phyloP scores from a whole-genome alignment of 2,329 filamentous ascomycete species.

The Colletotrichum limetticola region DNA sequence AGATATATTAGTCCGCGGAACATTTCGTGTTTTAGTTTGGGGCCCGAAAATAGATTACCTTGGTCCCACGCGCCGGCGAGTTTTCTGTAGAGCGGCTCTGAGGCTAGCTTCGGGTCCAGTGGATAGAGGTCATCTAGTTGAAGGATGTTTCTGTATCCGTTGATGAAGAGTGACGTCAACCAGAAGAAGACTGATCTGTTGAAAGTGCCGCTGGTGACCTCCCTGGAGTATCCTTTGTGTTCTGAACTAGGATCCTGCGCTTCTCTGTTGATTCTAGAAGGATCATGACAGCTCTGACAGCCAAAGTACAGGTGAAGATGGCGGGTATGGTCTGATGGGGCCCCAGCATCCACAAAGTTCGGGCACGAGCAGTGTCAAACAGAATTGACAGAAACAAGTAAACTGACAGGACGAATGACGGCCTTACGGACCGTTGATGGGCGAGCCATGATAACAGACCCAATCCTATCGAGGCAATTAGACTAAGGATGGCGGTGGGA shows the following conservation, averaged over 20 bases:
- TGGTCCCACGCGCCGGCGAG: conserved; percentile 37
- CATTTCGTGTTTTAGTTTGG: background rate
- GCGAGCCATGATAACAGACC: conserved; percentile 28
- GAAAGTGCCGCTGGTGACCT: conserved; percentile 62
- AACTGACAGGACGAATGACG: conserved; percentile 33
- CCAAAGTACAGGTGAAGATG: conserved; percentile 33
- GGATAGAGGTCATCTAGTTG: conserved; percentile 48
- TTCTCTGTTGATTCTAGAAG: conserved; percentile 43
- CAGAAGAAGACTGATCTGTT: conserved; percentile 62
- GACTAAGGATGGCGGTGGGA: conserved; percentile 7
- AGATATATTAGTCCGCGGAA: conserved; percentile 24
- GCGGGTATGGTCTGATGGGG: conserved; percentile 31
- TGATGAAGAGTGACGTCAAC: conserved; percentile 61
- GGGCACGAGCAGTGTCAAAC: conserved; percentile 35
- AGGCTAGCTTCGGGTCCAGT: conserved; percentile 37
- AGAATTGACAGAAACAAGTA: conserved; percentile 34
- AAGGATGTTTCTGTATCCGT: conserved; percentile 56
- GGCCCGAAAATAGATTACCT: conserved; percentile 24
- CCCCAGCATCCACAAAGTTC: conserved; percentile 35
- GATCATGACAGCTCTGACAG: conserved; percentile 33
- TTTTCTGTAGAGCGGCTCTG: conserved; percentile 31
- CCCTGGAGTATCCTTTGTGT: conserved; percentile 54
- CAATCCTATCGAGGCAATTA: conserved; percentile 18
- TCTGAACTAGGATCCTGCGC: conserved; percentile 47
- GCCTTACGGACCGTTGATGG: conserved; percentile 31